Evolutionary conservation across 345 rosid species (phyloP).

Genomic region (Abelmoschus esculentus): DNA sequence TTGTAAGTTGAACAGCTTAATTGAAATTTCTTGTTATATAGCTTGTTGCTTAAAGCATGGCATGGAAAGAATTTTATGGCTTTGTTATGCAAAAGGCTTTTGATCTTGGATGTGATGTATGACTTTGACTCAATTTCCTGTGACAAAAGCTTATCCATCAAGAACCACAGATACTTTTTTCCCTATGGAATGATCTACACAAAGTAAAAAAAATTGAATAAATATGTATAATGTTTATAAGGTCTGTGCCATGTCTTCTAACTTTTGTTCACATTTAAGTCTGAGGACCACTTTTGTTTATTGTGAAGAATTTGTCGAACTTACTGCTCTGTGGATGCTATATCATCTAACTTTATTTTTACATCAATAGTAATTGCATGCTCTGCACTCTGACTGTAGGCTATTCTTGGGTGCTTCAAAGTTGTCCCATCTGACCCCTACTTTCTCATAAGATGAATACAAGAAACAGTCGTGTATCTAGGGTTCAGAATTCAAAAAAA

Average conservation of each 20-base stretch:
- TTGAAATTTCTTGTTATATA: not conserved
- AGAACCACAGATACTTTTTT: not conserved
- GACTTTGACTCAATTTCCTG: too few species aligned
- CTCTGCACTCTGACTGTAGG: slow-evolving; percentile 31
- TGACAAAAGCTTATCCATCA: not conserved
- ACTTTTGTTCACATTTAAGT: not conserved
- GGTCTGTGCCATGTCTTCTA: not conserved
- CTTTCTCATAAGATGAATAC: slow-evolving; percentile 53
- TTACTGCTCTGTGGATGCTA: not conserved
- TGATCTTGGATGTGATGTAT: not conserved
- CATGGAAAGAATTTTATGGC: not conserved
- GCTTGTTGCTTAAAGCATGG: not conserved
- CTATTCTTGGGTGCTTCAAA: slow-evolving; percentile 40
- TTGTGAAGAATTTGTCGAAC: not conserved
- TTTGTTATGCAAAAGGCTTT: not conserved
- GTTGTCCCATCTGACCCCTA: slow-evolving; percentile 14
- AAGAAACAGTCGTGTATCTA: slow-evolving; percentile 37
- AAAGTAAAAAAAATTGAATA: not conserved
- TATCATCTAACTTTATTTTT: slow-evolving; percentile 7
- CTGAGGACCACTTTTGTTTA: not conserved
- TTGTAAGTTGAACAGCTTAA: not conserved
- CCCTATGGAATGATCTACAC: not conserved
- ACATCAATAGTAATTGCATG: slow-evolving; percentile 7
- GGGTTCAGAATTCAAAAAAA: slow-evolving; percentile 42
- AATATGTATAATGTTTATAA: not conserved